Evolutionary conservation across 371 early-diverging fungal genomes (phyloP).

Genomic region (Saksenaea vasiformis): DNA sequence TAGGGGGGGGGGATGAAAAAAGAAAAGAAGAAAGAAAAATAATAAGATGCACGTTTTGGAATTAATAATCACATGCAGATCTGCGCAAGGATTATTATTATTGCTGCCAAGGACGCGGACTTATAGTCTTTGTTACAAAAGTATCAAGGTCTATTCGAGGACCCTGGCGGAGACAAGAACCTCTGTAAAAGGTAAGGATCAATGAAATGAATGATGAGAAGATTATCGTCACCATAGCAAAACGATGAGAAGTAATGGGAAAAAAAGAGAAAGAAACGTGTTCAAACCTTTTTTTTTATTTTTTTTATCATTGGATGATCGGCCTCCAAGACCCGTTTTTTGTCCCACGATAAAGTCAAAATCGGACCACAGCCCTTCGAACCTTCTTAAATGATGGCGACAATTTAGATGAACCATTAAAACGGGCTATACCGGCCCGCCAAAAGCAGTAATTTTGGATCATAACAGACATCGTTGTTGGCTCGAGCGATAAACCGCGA

Average conservation of each 20-base stretch:
- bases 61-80: constrained; percentile 6
- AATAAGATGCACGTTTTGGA: background rate
- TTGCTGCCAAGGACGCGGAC: constrained; percentile 1
- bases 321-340: constrained; percentile 3
- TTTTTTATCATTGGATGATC: background rate
- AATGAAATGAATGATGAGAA: background rate
- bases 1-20: background rate
- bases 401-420: constrained; percentile 5
- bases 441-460: constrained; percentile 2
- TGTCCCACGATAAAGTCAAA: constrained; percentile 3
- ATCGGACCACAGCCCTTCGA: constrained; percentile 6
- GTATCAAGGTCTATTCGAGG: background rate
- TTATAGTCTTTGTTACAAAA: background rate
- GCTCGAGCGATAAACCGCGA: constrained; percentile 2
- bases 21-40: background rate
- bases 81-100: background rate
- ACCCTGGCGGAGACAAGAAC: constrained; percentile 2
- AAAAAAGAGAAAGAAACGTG: background rate
- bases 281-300: background rate
- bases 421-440: background rate
- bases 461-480: constrained; percentile 1
- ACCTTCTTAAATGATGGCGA: constrained; percentile 7
- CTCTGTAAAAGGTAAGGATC: background rate
- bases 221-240: background rate
- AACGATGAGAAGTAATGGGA: constrained; percentile 1